phyloP scores from a whole-genome alignment of 2,329 filamentous ascomycete species.

The Ascochyta viciae-villosae region DNA sequence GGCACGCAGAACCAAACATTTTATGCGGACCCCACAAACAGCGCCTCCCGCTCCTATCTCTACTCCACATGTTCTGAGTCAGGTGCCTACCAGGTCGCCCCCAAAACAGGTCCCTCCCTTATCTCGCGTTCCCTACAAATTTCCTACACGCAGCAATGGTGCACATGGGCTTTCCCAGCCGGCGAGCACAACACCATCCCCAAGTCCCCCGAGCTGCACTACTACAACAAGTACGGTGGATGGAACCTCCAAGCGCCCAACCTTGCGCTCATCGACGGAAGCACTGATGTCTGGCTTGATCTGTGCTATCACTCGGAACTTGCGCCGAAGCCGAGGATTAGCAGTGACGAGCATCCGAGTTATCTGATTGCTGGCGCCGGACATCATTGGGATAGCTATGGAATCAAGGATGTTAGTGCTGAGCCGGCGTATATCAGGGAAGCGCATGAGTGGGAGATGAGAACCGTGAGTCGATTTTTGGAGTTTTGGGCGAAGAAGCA shows the following conservation, averaged over 20 bases:
- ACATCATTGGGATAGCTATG: conserved; percentile 61
- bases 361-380: conserved; percentile 59
- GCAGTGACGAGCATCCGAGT: conserved; percentile 56
- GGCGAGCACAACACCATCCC: conserved; percentile 57
- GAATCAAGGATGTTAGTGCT: conserved; percentile 48
- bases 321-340: conserved; percentile 46
- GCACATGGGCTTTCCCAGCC: conserved; percentile 60
- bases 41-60: conserved; percentile 54
- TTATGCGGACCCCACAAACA: conserved; percentile 55
- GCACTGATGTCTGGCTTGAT: conserved; percentile 61
- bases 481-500: conserved; percentile 21
- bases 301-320: conserved; percentile 59
- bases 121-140: conserved; percentile 57
- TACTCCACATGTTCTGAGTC: conserved; percentile 60
- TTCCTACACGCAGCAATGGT: conserved; percentile 63
- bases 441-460: conserved; percentile 60
- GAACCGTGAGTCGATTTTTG: conserved; percentile 52
- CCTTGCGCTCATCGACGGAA: conserved; percentile 61
- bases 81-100: conserved; percentile 59
- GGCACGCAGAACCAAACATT: conserved; percentile 53
- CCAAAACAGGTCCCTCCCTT: conserved; percentile 53
- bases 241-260: conserved; percentile 56
- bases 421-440: conserved; percentile 61
- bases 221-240: conserved; percentile 57
- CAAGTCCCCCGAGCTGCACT: conserved; percentile 50